A percentile compares a stretch with the other conserved stretches of the same genome.
Conservation (phyloP, 495 filamentous ascomycete genomes). For the Aspergillus sclerotiicarbonarius region DNA sequence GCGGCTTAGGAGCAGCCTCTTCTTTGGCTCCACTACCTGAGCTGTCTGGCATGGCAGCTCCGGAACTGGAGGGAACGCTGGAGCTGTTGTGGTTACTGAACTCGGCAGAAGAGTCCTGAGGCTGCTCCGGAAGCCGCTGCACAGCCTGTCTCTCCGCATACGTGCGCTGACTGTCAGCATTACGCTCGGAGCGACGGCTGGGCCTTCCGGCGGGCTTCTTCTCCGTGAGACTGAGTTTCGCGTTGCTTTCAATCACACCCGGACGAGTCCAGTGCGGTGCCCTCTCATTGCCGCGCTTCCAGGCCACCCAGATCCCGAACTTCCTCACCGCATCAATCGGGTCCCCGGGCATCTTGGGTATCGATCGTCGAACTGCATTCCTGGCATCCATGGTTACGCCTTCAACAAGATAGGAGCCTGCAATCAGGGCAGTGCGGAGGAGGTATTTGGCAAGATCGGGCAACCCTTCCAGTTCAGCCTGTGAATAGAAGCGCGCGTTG, state of each 20-base stretch:
- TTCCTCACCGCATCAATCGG: constrained; percentile 58
- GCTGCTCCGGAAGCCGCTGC: constrained; percentile 36
- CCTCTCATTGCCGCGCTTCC: constrained; percentile 70
- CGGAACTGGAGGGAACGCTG: constrained; percentile 21
- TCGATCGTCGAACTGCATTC: constrained; percentile 61
- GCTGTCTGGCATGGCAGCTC: constrained; percentile 20
- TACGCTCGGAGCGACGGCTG: constrained; percentile 47
- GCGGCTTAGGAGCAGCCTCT: constrained; percentile 30
- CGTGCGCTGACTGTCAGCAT: constrained; percentile 42
- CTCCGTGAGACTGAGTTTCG: constrained; percentile 41
- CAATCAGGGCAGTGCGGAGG: constrained; percentile 66
- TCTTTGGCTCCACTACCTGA: constrained; percentile 27
- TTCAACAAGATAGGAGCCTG: constrained; percentile 59
- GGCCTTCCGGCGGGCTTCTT: constrained; percentile 45
- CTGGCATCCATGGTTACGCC: constrained; percentile 54
- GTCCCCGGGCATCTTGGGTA: constrained; percentile 62
- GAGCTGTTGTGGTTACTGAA: constrained; percentile 14
- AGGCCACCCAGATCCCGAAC: constrained; percentile 70
- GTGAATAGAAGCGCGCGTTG: constrained; percentile 65
- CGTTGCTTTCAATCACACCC: constrained; percentile 45
- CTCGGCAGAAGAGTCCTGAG: constrained; percentile 17
- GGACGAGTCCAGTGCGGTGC: constrained; percentile 65
- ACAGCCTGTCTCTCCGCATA: constrained; percentile 47
- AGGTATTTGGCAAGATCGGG: constrained; percentile 63
- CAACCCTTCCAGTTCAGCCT: constrained; percentile 67